Base-by-base conservation (phyloP, 2,329 filamentous ascomycete genomes). In the Phaeomoniella chlamydospora region DNA sequence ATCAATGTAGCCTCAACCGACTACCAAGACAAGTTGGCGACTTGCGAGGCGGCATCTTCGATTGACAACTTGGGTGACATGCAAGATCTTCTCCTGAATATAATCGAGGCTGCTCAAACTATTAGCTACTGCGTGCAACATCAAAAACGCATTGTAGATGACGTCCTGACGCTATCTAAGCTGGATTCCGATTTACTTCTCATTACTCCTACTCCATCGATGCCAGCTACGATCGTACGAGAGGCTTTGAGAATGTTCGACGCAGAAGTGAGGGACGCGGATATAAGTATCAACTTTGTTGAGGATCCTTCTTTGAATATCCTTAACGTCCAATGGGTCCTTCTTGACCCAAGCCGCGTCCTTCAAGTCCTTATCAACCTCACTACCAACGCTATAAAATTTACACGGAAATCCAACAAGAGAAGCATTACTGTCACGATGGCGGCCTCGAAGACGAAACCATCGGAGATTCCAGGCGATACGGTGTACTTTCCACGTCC, bases 361-460 rank as follows among this genome's bases (percentile, higher is more conserved):
- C 68, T 80, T 37, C 81, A 87, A 53, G 77, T 86, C 1, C 62
- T 86, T 2, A 84, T 87, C 51, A 88, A 87, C 45, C 65, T 88
- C 1, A 70, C 81, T 3, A 81, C 79, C 4, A 87, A 87, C 47
- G 79, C 80, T 0, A 75, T 87, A 52, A 87, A 87, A 47, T 87
- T 86, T 48, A 87, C 82, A 15, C 62, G 65, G 13, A 68, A 61
- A n/a, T 67, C 74, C 3, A 41, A 42, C 29, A 39, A 15, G 1
- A 50, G 63, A 19, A 34, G 60, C 53, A 70, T 72, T 37, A 63
- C 58, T 11, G 65, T 73, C 10, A 63, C 62, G 2, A 55, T 72
- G 10, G 65, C 60, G 6, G 68, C 67, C 3, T 62, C 64, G 3
- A 50, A 37, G 3, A 41, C 54, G 15, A 54, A 57, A 2, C 66